Percentiles rank a stretch among this genome's conserved stretches.
Evolutionary conservation across 2,329 filamentous ascomycete genomes (phyloP).

Genomic region (Orbilia ellipsospora): DNA sequence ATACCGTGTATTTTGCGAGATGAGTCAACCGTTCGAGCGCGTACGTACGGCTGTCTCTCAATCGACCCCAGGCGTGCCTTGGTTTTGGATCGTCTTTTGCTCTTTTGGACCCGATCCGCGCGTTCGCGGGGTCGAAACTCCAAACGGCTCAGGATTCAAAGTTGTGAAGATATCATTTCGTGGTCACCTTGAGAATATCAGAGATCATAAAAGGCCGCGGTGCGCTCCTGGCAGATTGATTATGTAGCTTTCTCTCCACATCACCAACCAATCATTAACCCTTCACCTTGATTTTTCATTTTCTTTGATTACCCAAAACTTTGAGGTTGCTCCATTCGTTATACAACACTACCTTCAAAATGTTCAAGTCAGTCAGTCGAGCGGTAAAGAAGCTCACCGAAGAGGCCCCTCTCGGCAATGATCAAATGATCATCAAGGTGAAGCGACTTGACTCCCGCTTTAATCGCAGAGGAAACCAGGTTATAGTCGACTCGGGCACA

Average conservation of each 20-base stretch:
- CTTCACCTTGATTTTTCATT: not conserved
- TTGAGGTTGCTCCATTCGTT: constrained; percentile 9
- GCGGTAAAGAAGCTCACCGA: constrained; percentile 55
- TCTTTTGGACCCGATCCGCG: constrained; percentile 38
- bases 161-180: no score
- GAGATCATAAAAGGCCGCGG: no score
- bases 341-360: constrained; percentile 9
- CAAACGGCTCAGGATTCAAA: no score
- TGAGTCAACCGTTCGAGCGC: constrained; percentile 29
- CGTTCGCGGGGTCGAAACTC: constrained; percentile 14
- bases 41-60: constrained; percentile 3
- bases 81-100: constrained; percentile 15
- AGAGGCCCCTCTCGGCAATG: constrained; percentile 53
- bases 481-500: constrained; percentile 49
- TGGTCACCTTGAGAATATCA: no score
- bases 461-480: constrained; percentile 42
- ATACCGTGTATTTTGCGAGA: constrained; percentile 13
- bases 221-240: no score
- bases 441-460: constrained; percentile 51
- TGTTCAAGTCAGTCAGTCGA: constrained; percentile 52
- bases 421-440: constrained; percentile 55
- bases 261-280: not conserved
- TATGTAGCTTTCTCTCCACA: no score
- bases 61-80: constrained; percentile 24
- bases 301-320: not conserved